These are phyloP conservation scores for Globisporangium acanthophoron DNA, from an alignment of 352 stramenopile species.

Conservation along the genomic window DNA sequence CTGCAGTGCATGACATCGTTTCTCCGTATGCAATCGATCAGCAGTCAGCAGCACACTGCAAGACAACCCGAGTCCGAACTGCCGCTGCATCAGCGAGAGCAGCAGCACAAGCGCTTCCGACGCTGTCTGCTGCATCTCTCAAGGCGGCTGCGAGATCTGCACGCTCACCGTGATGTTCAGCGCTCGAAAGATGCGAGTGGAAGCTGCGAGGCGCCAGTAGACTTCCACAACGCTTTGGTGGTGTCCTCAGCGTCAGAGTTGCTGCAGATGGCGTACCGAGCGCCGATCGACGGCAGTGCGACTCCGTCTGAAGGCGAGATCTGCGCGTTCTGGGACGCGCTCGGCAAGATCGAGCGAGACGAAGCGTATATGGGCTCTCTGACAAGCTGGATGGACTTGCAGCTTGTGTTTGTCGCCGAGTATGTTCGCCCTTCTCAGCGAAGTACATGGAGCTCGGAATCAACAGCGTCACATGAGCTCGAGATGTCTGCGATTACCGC, in stretches of 20 bases:
- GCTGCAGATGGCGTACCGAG: constrained; percentile 2
- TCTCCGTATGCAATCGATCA: constrained; percentile 10
- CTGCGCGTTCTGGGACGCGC: constrained; percentile 12
- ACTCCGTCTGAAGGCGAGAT: constrained; percentile 1
- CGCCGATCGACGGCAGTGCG: background rate
- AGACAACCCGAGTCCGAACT: background rate
- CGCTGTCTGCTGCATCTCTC: constrained; percentile 5
- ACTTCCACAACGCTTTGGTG: background rate
- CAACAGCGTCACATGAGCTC: background rate
- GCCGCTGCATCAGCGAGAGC: background rate
- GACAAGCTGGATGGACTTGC: constrained; percentile 21
- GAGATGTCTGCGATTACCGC: constrained; percentile 7
- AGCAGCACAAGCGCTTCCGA: background rate
- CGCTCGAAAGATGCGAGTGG: background rate
- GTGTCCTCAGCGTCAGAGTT: constrained; percentile 4
- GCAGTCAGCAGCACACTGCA: background rate
- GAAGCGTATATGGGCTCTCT: constrained; percentile 10
- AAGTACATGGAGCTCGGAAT: background rate
- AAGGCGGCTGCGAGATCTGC: background rate
- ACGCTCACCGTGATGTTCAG: background rate
- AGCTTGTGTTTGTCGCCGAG: constrained; percentile 30
- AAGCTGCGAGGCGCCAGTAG: background rate
- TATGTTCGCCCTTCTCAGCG: constrained; percentile 1
- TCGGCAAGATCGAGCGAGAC: constrained; percentile 12
- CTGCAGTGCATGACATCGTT: constrained; percentile 15